phyloP scores from a whole-genome alignment of 2,329 filamentous ascomycete genomes.

The Neopestalotiopsis sp. region DNA sequence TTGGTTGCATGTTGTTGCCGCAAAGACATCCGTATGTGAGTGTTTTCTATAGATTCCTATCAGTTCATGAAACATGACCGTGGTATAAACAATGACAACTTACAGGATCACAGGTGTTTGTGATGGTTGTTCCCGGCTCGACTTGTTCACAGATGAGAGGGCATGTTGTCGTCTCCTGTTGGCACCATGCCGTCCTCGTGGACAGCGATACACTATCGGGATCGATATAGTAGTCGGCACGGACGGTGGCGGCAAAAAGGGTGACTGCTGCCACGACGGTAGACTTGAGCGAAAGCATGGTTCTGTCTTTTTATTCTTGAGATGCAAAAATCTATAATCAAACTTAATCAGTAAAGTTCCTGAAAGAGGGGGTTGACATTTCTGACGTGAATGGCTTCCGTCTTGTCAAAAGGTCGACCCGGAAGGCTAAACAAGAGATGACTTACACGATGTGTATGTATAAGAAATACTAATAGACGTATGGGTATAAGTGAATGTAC shows the following conservation, averaged over 20 bases:
- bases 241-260: slow-evolving; percentile 56
- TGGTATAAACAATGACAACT: slow-evolving; percentile 26
- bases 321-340: not conserved
- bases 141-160: slow-evolving; percentile 74
- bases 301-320: slow-evolving; percentile 23
- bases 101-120: slow-evolving; percentile 74
- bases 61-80: no score
- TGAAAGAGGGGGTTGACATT: not conserved
- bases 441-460: slow-evolving; percentile 10
- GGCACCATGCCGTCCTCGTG: slow-evolving; percentile 66
- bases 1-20: slow-evolving; percentile 68
- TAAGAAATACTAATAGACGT: not conserved
- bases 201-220: slow-evolving; percentile 61
- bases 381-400: not conserved
- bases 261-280: slow-evolving; percentile 59
- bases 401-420: not conserved
- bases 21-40: slow-evolving; percentile 78
- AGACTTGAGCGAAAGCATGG: slow-evolving; percentile 61
- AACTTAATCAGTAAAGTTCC: slow-evolving; percentile 6
- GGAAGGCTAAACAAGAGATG: not conserved
- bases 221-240: slow-evolving; percentile 65
- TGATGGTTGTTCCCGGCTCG: slow-evolving; percentile 52
- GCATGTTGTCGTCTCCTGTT: slow-evolving; percentile 65
- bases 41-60: slow-evolving; percentile 44
- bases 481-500: not conserved